Percentiles rank a stretch among this genome's conserved stretches.
These are phyloP conservation scores for Citrus sinensis DNA, from an alignment of 345 rosid species.

Conservation along the genomic window DVS_A1.0 CM039169.1:24669001-24669500, in stretches of 20 bases:
- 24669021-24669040: neutral
- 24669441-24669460: conserved; percentile 22
- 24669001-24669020: neutral
- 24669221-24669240: neutral
- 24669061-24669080: neutral
- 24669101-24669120: conserved; percentile 21
- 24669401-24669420: conserved; percentile 17
- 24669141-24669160: conserved; percentile 23
- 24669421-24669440: conserved; percentile 36
- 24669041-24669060: conserved; percentile 8
- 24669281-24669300: conserved; percentile 9
- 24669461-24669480: neutral
- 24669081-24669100: conserved; percentile 17
- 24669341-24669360: conserved; percentile 15
- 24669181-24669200: neutral
- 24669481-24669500: conserved; percentile 23
- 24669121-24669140: conserved; percentile 21
- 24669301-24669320: conserved; percentile 1
- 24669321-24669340: conserved; percentile 15
- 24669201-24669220: neutral
- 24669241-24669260: neutral
- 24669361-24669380: conserved; percentile 27
- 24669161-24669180: conserved; percentile 15
- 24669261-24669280: conserved; percentile 6
- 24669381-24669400: conserved; percentile 24